Evolutionary conservation across 768 basidiomycete genomes (phyloP), one percentile per base, ranked within the genome.

Genomic region (Trametes coccinea): DNA sequence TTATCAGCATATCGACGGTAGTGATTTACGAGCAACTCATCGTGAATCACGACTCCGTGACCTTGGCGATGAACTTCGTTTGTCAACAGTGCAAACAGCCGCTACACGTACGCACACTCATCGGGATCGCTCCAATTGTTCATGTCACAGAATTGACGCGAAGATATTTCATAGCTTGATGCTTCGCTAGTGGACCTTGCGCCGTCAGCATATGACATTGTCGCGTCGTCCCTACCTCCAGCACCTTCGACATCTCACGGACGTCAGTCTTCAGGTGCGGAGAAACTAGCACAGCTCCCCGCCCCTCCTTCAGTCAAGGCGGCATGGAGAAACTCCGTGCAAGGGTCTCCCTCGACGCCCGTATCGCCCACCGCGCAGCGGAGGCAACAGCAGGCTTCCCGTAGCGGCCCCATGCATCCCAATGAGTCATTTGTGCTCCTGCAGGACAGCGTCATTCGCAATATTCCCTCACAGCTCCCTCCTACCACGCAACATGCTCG

Each of bases 81-180:
- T 94, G 92, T 69, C 92, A 93, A 71, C 92, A 94, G 75, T 94
- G 92, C 80, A 93, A 93, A 75, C 90, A 95, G 70, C 92, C 92
- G 5, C 77, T 97, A 37, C 88, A 93, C 83, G 90, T 90, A 72
- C 61, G 74, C 22, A 46, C 0, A 22, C 22, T 22, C 22, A 22
- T 22, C 22, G 22, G 22, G 22, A 22, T 22, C 22, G 22, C 22
- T 1, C 53, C 48, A 43, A 1, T 22, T 13, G 47, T 44, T 29
- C 34, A 56, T 30, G 11, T 2, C 10, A 2, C 10, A 16, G 56
- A n/a, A 17, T 22, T 45, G 56, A 41, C 48, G 8, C 22, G 22
- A 22, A 17, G 11, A 17, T 13, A 0, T 34, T 45, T 14, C 30
- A 27, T 69, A 92, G 85, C 83, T 94, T 67, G 95, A 98, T 79